Base-by-base conservation (phyloP, 2,329 filamentous ascomycete species). In the Fusarium xylarioides region DNA sequence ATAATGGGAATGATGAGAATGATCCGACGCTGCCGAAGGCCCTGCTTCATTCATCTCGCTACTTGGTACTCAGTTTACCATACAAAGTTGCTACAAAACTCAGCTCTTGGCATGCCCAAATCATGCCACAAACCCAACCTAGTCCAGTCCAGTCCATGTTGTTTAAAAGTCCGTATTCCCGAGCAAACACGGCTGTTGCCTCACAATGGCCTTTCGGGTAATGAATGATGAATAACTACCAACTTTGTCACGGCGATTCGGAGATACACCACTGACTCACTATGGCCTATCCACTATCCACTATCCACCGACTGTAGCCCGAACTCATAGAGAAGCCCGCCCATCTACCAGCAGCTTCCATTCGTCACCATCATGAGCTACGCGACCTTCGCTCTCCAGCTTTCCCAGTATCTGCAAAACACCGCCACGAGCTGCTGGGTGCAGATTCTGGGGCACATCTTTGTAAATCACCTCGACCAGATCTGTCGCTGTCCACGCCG, bases 381-480 rank as follows among this genome's bases (percentile, higher is more conserved):
- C 92, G 78, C 86, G 92, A 5, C 91, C 93, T 76, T 98, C 96
- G 18, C 82, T 84, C 80, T 90, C 84, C 74, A 99, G 83, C 85
- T 98, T 98, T 64, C 86, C 83, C 72, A 99, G 81, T 61, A 98
- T 92, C 83, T 95, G 93, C 70, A 91, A 69, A 11, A 98, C 85
- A 4, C 95, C 95, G 44, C 88, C 86, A 70, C 93, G 90, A 0
- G 96, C 96, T 14, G 95, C 91, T 16, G 87, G 79, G 81, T 95
- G 93, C 73, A 98, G 84, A 77, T 87, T 90, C 80, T 93, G 90
- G 0, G 93, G 91, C 28, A 97, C 91, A 76, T 94, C 91, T 59
- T 87, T 88, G 80, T 99, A 99, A 38, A 99, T 94, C 37, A 93
- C 85, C 81, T 92, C 93, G n/a, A 98, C 95, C 71, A 98, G 85